phyloP scores from a whole-genome alignment of 2,329 filamentous ascomycete species.

The Claviceps digitariae region DNA sequence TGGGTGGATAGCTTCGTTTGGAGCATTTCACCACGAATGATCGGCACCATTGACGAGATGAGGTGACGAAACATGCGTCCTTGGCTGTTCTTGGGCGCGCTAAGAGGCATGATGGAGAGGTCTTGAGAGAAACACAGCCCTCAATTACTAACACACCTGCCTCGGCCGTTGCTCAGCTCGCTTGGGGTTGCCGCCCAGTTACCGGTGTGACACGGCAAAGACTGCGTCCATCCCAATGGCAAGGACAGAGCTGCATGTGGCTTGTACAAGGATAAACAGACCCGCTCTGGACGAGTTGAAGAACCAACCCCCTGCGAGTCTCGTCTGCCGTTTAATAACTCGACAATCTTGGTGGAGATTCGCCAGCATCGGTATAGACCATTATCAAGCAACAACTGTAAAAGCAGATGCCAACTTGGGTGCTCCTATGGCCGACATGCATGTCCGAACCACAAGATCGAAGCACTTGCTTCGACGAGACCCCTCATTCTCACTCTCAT shows the following conservation, averaged over 20 bases:
- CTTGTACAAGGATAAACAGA: conserved; percentile 3
- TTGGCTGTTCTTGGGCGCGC: not conserved
- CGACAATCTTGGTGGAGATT: conserved; percentile 29
- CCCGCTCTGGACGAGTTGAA: conserved; percentile 8
- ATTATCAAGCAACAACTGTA: conserved; percentile 29
- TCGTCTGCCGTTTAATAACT: conserved; percentile 39
- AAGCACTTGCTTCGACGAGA: not conserved
- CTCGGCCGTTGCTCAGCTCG: not conserved
- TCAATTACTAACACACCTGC: not conserved
- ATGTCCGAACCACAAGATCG: not conserved
- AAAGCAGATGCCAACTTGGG: conserved; percentile 20
- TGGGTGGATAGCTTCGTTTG: not conserved
- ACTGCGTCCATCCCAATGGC: not conserved
- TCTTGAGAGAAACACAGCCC: not conserved
- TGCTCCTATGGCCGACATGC: conserved; percentile 24
- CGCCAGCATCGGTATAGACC: not conserved
- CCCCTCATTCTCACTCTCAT: not conserved
- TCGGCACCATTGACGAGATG: not conserved
- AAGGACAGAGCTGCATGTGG: not conserved
- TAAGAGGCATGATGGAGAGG: not conserved
- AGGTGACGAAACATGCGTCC: not conserved
- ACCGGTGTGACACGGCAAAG: not conserved
- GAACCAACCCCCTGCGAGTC: conserved; percentile 25
- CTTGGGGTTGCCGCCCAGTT: not conserved
- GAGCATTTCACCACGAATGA: not conserved